These are phyloP conservation scores for Backusella westeae DNA, from an alignment of 192 early-diverging fungal genomes.

Conservation along the genomic window DNA sequence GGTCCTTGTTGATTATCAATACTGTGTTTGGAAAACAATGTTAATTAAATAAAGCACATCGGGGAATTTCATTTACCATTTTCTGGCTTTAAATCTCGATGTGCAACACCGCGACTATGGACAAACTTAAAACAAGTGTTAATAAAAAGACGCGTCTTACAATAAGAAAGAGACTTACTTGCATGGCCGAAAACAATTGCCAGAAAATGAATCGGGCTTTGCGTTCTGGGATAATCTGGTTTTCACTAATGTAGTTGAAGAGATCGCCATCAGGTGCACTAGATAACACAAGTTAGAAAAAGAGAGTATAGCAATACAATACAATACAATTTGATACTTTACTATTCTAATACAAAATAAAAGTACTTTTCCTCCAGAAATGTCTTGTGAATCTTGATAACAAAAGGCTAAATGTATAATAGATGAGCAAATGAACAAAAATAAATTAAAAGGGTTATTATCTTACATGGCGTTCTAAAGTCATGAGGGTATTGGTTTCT, in stretches of 20 bases:
- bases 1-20: slow-evolving; percentile 43
- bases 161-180: slow-evolving; percentile 23
- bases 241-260: slow-evolving; percentile 86
- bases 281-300: background rate
- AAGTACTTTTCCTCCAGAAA: slow-evolving; percentile 12
- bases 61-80: slow-evolving; percentile 30
- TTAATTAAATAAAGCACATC: background rate
- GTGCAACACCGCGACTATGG: slow-evolving; percentile 77
- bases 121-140: slow-evolving; percentile 56
- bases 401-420: background rate
- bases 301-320: background rate
- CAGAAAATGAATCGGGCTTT: slow-evolving; percentile 78
- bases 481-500: slow-evolving; percentile 4
- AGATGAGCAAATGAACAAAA: background rate
- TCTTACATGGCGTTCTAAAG: slow-evolving; percentile 20
- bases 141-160: background rate
- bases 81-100: slow-evolving; percentile 91
- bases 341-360: slow-evolving; percentile 25
- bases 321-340: background rate
- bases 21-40: slow-evolving; percentile 25
- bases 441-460: background rate
- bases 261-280: slow-evolving; percentile 87
- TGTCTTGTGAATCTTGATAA: slow-evolving; percentile 10
- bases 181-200: slow-evolving; percentile 75
- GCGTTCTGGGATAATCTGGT: slow-evolving; percentile 69